A percentile compares a stretch with the other conserved stretches of the same genome.
These are phyloP conservation scores for Ochetophila trinervis DNA, from an alignment of 306 rosid species.

Conservation along the genomic window DNA sequence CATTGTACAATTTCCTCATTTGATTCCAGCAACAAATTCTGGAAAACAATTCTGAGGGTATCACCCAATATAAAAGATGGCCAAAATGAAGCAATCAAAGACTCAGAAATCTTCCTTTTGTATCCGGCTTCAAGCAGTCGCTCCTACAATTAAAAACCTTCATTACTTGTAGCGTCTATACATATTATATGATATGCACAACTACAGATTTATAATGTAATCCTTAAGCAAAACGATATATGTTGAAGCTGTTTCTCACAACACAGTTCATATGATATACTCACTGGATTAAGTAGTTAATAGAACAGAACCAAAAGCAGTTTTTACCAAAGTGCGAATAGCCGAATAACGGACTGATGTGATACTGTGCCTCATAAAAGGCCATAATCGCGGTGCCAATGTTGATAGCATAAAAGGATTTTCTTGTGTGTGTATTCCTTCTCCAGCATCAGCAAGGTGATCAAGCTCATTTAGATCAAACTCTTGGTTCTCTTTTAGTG, in stretches of 20 bases:
- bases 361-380: slow-evolving; percentile 96
- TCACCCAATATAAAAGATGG: slow-evolving; percentile 88
- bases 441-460: slow-evolving; percentile 37
- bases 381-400: slow-evolving; percentile 92
- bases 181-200: neutral
- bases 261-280: neutral
- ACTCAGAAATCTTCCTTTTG: slow-evolving; percentile 56
- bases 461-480: slow-evolving; percentile 50
- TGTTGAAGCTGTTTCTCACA: neutral
- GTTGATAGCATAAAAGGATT: slow-evolving; percentile 74
- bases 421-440: slow-evolving; percentile 38
- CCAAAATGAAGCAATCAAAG: slow-evolving; percentile 63
- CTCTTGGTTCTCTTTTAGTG: slow-evolving; percentile 44
- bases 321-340: slow-evolving; percentile 82
- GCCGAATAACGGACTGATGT: slow-evolving; percentile 92
- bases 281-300: neutral
- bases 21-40: slow-evolving; percentile 87
- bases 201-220: neutral
- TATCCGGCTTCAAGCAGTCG: slow-evolving; percentile 91
- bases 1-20: slow-evolving; percentile 79
- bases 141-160: slow-evolving; percentile 59
- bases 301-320: slow-evolving; percentile 6
- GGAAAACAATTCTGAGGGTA: slow-evolving; percentile 89
- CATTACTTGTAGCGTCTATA: neutral
- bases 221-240: neutral